Base-by-base conservation (phyloP, 1,284 basidiomycete genomes). In the Cutaneotrichosporon mucoides region DNA sequence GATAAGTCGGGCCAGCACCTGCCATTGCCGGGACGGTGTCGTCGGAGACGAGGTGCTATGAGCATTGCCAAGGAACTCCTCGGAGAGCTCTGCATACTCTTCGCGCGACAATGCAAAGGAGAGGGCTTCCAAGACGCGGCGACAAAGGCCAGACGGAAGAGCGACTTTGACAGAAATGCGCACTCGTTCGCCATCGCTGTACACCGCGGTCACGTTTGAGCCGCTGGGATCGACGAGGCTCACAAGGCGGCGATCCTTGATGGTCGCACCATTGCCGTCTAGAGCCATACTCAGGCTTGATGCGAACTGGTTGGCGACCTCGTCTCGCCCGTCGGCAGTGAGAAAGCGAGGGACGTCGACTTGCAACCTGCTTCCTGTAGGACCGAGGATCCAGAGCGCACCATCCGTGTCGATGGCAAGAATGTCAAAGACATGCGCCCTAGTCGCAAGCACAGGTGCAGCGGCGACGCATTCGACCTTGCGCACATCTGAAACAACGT, bases 361-460 rank as follows among this genome's bases (percentile, higher is more conserved):
- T 5, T 62, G 46, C 13, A 89, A 24, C 68, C 60, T 84, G 81
- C 45, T 79, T 75, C 10, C 72, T 0, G 85, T 86, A 62, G 87
- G 86, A 0, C 85, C 86, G 34, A 88, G 71, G 6, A 92, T 68
- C 1, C 78, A 73, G 10, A 88, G 71, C 6, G 71, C 71, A 5
- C 83, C 80, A 53, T 84, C 80, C 1, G 82, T 80, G 55, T 82
- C 84, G 38, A 89, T 72, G 13, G 88, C 73, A 6, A 93, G 74
- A 6, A 90, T 79, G 73, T 93, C 92, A 72, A 81, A 82, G 12
- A 89, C 79, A 11, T 79, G 76, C 10, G 77, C 76, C 16, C 90
- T 83, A 1, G 87, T 88, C 1, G 84, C 83, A 11, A 83, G 80
- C 43, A 92, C 75, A 0, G 88, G 78, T 1, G 82, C 78, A 0